phyloP scores from a whole-genome alignment of 805 yeast genomes.

The Yarrowia hollandica region DNA sequence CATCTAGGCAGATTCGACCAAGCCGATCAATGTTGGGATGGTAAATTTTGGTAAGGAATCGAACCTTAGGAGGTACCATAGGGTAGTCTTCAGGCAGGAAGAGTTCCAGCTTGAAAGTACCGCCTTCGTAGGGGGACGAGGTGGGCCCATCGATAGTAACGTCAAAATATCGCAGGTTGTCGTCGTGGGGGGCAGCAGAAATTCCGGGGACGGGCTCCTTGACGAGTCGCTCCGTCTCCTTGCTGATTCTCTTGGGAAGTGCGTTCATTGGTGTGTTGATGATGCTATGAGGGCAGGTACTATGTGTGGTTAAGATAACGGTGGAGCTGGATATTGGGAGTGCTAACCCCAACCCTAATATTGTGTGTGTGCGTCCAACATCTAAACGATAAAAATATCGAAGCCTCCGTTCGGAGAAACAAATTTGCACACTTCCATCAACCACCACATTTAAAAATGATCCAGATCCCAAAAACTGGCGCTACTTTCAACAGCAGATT shows the following conservation, averaged over 20 bases:
- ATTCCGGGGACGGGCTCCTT: slow-evolving; percentile 98
- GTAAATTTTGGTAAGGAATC: slow-evolving; percentile 89
- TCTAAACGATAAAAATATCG: not conserved
- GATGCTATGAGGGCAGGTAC: not conserved
- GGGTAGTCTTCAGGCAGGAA: slow-evolving; percentile 97
- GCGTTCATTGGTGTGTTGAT: slow-evolving; percentile 19
- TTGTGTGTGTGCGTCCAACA: not conserved
- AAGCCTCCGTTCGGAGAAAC: too few species aligned
- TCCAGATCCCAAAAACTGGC: not conserved
- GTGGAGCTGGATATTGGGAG: slow-evolving; percentile 11
- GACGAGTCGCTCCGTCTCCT: slow-evolving; percentile 84
- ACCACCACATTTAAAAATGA: too few species aligned
- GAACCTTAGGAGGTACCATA: slow-evolving; percentile 94
- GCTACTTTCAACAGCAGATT: slow-evolving; percentile 21
- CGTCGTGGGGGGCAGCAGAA: slow-evolving; percentile 89
- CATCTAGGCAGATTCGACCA: slow-evolving; percentile 95
- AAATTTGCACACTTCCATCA: too few species aligned
- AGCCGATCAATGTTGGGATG: slow-evolving; percentile 95
- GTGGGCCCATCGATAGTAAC: slow-evolving; percentile 91
- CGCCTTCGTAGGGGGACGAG: slow-evolving; percentile 84
- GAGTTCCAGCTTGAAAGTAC: slow-evolving; percentile 75
- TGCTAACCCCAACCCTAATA: not conserved
- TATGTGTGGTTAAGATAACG: slow-evolving; percentile 3
- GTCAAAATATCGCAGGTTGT: slow-evolving; percentile 87
- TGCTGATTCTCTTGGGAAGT: slow-evolving; percentile 29